Percentiles rank a stretch among this genome's conserved stretches.
Evolutionary conservation across 345 rosid species (phyloP).

Genomic region (sweet orange (Citrus sinensis)): DNA sequence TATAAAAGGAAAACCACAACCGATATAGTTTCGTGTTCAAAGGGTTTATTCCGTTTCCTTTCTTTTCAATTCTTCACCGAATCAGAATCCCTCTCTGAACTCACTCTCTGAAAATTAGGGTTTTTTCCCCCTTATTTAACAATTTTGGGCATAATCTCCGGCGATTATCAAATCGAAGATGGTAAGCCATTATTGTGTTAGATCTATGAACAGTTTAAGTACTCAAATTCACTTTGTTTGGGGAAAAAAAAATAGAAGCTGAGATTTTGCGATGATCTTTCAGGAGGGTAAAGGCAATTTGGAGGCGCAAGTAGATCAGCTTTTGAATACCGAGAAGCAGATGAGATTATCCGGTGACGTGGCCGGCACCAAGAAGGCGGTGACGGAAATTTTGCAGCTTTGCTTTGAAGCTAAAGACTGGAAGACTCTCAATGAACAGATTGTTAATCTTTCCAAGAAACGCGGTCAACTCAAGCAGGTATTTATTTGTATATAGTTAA

Average conservation of each 20-base stretch:
- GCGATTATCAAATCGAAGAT: slow-evolving; percentile 2
- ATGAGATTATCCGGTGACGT: slow-evolving; percentile 80
- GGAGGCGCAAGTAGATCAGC: slow-evolving; percentile 63
- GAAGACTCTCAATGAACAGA: slow-evolving; percentile 75
- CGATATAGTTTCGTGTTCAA: not conserved
- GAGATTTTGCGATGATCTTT: not conserved
- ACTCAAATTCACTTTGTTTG: not conserved
- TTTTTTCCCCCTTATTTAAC: not conserved
- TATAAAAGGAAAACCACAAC: not conserved
- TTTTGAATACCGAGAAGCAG: slow-evolving; percentile 78
- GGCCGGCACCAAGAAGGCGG: slow-evolving; percentile 72
- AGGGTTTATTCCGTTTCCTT: not conserved
- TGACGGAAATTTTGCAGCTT: slow-evolving; percentile 62
- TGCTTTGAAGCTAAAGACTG: slow-evolving; percentile 90
- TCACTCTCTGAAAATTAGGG: not conserved
- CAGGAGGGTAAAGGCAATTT: slow-evolving; percentile 52
- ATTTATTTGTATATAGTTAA: not conserved
- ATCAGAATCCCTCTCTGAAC: not conserved
- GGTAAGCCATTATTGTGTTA: slow-evolving; percentile 21
- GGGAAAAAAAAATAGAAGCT: not conserved
- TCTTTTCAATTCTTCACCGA: not conserved
- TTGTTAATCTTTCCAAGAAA: slow-evolving; percentile 69
- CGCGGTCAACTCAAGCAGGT: slow-evolving; percentile 97
- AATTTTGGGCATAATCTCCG: not conserved
- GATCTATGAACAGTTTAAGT: not conserved